A percentile compares a stretch with the other conserved stretches of the same genome.
Evolutionary conservation across 306 rosid genomes (phyloP).

Genomic region (cucumber (Cucumis sativus)): Cucumber_9930_V3 NC_026659.2:10807501-10808000

Average conservation of each 20-base stretch:
- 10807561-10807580: slow-evolving; percentile 1
- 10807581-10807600: not conserved
- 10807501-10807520: not conserved
- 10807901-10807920: no score
- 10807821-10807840: no score
- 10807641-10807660: not conserved
- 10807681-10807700: not conserved
- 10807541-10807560: not conserved
- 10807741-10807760: not conserved
- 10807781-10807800: not conserved
- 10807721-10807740: not conserved
- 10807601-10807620: not conserved
- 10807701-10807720: not conserved
- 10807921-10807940: no score
- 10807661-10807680: not conserved
- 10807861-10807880: no score
- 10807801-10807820: not conserved
- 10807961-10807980: no score
- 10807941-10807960: no score
- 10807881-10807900: no score
- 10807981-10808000: no score
- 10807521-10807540: not conserved
- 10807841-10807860: no score
- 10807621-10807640: not conserved
- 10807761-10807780: not conserved